phyloP scores from a whole-genome alignment of 331 rosid genomes.

The Stylosanthes scabra region DNA sequence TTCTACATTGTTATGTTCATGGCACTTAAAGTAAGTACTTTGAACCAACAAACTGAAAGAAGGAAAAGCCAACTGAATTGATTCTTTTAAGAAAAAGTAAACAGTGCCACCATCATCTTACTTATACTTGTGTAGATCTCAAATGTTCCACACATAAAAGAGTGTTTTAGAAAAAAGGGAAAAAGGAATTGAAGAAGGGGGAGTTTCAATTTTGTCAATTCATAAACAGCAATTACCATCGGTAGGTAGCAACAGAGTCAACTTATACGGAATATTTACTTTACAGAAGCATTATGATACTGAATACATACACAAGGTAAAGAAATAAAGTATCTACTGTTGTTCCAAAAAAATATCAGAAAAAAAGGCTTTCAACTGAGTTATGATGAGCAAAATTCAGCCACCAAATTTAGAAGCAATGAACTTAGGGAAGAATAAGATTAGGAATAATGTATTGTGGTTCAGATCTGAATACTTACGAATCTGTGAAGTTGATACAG shows the following conservation, averaged over 20 bases:
- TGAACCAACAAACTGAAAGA: slow-evolving; percentile 30
- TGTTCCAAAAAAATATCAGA: slow-evolving; percentile 29
- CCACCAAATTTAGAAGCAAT: slow-evolving; percentile 29
- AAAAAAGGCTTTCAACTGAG: slow-evolving; percentile 8
- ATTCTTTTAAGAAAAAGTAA: slow-evolving; percentile 37
- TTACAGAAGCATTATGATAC: slow-evolving; percentile 32
- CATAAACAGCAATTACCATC: slow-evolving; percentile 43
- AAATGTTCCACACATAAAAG: slow-evolving; percentile 11
- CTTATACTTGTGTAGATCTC: slow-evolving; percentile 35
- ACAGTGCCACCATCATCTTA: slow-evolving; percentile 33
- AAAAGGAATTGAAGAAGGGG: slow-evolving; percentile 18
- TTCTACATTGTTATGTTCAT: slow-evolving; percentile 26
- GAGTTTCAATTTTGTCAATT: slow-evolving; percentile 13
- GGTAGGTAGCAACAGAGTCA: slow-evolving; percentile 38
- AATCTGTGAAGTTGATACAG: slow-evolving; percentile 53
- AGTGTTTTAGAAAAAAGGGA: background rate
- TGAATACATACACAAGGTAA: slow-evolving; percentile 27
- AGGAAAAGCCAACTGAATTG: slow-evolving; percentile 30
- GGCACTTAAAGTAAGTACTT: background rate
- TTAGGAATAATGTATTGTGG: slow-evolving; percentile 32
- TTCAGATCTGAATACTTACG: slow-evolving; percentile 82
- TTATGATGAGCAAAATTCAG: slow-evolving; percentile 30
- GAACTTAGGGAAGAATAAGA: slow-evolving; percentile 9
- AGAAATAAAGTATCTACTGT: slow-evolving; percentile 31
- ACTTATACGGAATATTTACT: slow-evolving; percentile 40